Evolutionary conservation across 805 yeast genomes (phyloP).

Genomic region (Wickerhamiella lipophila): DNA sequence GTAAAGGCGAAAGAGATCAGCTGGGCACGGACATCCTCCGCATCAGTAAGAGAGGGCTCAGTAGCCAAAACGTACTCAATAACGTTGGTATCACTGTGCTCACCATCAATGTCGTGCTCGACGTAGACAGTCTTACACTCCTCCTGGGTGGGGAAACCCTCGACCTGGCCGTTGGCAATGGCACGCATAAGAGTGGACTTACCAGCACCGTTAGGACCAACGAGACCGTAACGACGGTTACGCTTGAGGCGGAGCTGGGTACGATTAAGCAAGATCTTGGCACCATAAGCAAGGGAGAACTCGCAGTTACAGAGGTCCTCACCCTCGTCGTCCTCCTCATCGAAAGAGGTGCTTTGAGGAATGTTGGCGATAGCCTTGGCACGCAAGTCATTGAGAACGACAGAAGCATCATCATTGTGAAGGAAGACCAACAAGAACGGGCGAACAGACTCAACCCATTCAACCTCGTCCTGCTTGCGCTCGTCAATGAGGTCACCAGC

Average conservation of each 20-base stretch:
- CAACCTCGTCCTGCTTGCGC: constrained; percentile 82
- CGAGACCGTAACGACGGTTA: constrained; percentile 96
- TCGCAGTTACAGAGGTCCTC: constrained; percentile 99
- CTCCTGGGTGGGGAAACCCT: constrained; percentile 98
- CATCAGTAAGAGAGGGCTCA: constrained; percentile 31
- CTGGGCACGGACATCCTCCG: constrained; percentile 60
- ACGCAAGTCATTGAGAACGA: constrained; percentile 85
- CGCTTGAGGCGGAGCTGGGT: constrained; percentile 92
- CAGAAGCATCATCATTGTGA: constrained; percentile 86
- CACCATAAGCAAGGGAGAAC: constrained; percentile 99
- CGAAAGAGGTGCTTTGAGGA: constrained; percentile 86
- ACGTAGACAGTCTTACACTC: constrained; percentile 99
- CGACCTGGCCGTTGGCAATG: constrained; percentile 95
- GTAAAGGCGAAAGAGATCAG: constrained; percentile 86
- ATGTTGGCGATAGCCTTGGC: constrained; percentile 95
- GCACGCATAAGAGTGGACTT: constrained; percentile 97
- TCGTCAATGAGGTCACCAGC: constrained; percentile 99
- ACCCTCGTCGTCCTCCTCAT: constrained; percentile 92
- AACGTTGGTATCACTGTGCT: constrained; percentile 92
- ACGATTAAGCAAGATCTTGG: constrained; percentile 98
- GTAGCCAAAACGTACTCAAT: constrained; percentile 81
- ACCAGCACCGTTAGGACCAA: constrained; percentile 99
- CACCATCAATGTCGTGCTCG: constrained; percentile 98
- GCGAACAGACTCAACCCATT: constrained; percentile 80
- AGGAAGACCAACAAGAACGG: constrained; percentile 94